phyloP scores from a whole-genome alignment of 1,284 basidiomycete species.

The Sporisorium graminicola region DNA sequence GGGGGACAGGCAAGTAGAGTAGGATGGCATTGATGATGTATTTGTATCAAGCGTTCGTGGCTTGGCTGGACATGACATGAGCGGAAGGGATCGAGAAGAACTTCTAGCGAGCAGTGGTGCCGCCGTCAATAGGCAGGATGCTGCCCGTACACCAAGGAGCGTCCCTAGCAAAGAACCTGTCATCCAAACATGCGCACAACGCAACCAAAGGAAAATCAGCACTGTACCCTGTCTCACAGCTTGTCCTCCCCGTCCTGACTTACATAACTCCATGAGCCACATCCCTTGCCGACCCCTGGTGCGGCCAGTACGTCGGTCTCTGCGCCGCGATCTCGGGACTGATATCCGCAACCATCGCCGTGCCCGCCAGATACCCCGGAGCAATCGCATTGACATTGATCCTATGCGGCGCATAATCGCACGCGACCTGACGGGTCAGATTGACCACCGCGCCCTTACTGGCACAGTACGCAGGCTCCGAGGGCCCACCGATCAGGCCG shows the following conservation, averaged over 20 bases:
- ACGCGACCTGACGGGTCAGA: conserved; percentile 44
- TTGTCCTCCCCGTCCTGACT: neutral
- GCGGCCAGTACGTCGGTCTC: conserved; percentile 50
- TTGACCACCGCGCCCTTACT: conserved; percentile 48
- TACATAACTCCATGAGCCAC: conserved; percentile 46
- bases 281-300: conserved; percentile 41
- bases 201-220: neutral
- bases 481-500: conserved; percentile 48
- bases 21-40: neutral
- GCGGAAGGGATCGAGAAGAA: neutral
- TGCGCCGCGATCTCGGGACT: conserved; percentile 22
- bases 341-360: conserved; percentile 48
- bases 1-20: conserved; percentile 40
- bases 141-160: conserved; percentile 50
- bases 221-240: neutral
- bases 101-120: conserved; percentile 45
- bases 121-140: conserved; percentile 52
- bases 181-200: neutral
- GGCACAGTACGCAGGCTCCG: conserved; percentile 49
- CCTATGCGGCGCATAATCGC: conserved; percentile 47
- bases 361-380: conserved; percentile 41
- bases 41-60: neutral
- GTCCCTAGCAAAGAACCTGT: conserved; percentile 46
- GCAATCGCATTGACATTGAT: conserved; percentile 55
- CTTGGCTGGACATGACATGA: conserved; percentile 2